Conservation (phyloP, 2,329 filamentous ascomycete genomes). For the Corinectria fuckeliana region DNA sequence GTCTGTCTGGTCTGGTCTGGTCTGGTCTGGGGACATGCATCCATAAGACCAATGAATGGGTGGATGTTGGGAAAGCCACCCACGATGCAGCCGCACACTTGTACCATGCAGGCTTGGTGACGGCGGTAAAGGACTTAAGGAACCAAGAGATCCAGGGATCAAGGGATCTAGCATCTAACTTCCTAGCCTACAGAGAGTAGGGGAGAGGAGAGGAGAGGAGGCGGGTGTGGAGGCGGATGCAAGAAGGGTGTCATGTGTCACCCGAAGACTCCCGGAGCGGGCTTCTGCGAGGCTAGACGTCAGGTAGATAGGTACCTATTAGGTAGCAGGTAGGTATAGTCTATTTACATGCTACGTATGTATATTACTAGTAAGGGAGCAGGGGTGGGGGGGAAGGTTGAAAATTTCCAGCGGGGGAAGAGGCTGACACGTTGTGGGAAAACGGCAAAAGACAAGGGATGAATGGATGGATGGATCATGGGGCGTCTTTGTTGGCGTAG, state of each 20-base stretch:
- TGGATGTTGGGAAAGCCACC: conserved; percentile 8
- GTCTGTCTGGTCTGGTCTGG: neutral
- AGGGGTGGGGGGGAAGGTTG: neutral
- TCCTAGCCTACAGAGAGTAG: neutral
- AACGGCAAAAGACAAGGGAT: neutral
- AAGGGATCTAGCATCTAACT: conserved; percentile 11
- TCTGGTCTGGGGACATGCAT: neutral
- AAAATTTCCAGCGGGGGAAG: neutral
- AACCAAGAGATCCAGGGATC: conserved; percentile 15
- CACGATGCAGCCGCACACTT: neutral
- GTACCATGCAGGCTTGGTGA: conserved; percentile 2
- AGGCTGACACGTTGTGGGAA: neutral
- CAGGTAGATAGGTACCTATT: too few species aligned
- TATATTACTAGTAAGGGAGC: too few species aligned
- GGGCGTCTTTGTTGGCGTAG: too few species aligned
- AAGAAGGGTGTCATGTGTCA: conserved; percentile 26
- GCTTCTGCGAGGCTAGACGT: too few species aligned
- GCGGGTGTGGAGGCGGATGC: conserved; percentile 7
- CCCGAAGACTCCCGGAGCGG: conserved; percentile 27
- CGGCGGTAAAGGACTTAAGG: conserved; percentile 5
- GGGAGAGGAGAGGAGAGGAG: neutral
- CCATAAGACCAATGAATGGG: conserved; percentile 19
- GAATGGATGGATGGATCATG: neutral
- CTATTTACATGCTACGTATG: neutral
- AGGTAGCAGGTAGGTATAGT: neutral